phyloP scores from a whole-genome alignment of 805 yeast genomes.

The Pichia insulana region DNA sequence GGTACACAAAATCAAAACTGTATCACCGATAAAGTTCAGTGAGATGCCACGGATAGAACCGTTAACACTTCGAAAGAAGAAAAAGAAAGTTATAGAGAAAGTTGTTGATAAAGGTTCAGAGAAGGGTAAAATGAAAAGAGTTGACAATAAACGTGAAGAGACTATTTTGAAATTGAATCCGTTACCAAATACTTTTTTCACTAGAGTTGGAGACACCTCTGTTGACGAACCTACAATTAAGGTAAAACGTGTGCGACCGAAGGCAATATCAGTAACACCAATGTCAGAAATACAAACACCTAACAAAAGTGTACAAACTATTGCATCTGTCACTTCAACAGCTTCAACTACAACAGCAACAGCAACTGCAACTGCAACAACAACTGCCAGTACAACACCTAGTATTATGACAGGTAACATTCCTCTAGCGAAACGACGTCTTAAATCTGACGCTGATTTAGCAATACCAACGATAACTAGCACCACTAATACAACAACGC shows the following conservation, averaged over 20 bases:
- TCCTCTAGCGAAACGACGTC: neutral
- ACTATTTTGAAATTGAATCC: neutral
- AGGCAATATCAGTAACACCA: too few relatives aligned
- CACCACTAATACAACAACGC: too few relatives aligned
- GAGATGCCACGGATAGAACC: conserved; percentile 28
- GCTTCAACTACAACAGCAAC: too few relatives aligned
- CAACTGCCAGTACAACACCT: too few relatives aligned
- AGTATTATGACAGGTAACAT: too few relatives aligned
- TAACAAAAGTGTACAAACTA: too few relatives aligned
- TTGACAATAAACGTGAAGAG: conserved; percentile 5
- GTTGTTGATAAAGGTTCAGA: conserved; percentile 5
- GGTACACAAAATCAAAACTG: conserved; percentile 12
- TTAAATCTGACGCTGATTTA: neutral
- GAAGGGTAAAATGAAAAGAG: neutral
- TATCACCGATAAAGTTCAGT: conserved; percentile 27
- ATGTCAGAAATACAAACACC: too few relatives aligned
- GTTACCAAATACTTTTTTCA: neutral
- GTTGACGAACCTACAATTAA: neutral
- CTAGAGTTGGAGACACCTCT: neutral
- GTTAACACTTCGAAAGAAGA: conserved; percentile 20
- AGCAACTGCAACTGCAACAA: too few relatives aligned
- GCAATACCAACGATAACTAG: neutral
- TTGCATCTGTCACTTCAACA: too few relatives aligned
- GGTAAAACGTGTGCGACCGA: neutral
- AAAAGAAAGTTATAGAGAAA: conserved; percentile 20